Percentiles rank a stretch among this genome's conserved stretches.
Evolutionary conservation across 2,329 filamentous ascomycete species (phyloP).

Genomic region (Monilinia vaccinii-corymbosi): DNA sequence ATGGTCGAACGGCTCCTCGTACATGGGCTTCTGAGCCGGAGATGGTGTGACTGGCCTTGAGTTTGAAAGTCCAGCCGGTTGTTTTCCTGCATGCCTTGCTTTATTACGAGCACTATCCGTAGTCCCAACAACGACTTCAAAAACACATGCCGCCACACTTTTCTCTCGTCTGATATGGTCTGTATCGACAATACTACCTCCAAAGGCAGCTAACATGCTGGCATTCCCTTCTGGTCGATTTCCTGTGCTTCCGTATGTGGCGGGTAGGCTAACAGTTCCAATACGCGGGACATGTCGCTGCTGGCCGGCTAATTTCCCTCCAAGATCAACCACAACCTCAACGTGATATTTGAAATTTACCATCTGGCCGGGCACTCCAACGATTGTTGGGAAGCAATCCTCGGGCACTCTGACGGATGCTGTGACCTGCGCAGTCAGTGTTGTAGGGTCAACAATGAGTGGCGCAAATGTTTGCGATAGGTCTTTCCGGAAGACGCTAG

Average conservation of each 20-base stretch:
- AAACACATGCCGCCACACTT: constrained; percentile 77
- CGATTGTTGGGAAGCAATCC: constrained; percentile 86
- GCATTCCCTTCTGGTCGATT: constrained; percentile 28
- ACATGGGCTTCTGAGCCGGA: constrained; percentile 18
- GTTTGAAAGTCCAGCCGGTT: constrained; percentile 16
- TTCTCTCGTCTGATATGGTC: constrained; percentile 80
- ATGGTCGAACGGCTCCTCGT: constrained; percentile 16
- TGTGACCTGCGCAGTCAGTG: constrained; percentile 69
- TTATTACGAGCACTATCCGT: constrained; percentile 51
- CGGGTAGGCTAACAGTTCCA: constrained; percentile 23
- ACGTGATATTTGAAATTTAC: constrained; percentile 92
- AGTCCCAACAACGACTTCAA: constrained; percentile 83
- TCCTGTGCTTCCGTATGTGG: constrained; percentile 17
- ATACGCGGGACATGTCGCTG: constrained; percentile 31
- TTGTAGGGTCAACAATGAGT: constrained; percentile 75
- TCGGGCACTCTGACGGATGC: constrained; percentile 81
- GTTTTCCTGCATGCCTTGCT: constrained; percentile 20
- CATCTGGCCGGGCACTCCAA: constrained; percentile 81
- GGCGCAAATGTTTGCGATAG: constrained; percentile 82
- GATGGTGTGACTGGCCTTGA: constrained; percentile 14
- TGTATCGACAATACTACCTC: constrained; percentile 73
- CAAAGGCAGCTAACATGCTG: constrained; percentile 44
- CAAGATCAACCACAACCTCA: constrained; percentile 86
- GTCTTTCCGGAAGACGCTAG: constrained; percentile 92
- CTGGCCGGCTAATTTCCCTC: constrained; percentile 73